These are phyloP conservation scores for Microcos paniculata DNA, from an alignment of 345 rosid genomes.

Conservation along the genomic window DNA sequence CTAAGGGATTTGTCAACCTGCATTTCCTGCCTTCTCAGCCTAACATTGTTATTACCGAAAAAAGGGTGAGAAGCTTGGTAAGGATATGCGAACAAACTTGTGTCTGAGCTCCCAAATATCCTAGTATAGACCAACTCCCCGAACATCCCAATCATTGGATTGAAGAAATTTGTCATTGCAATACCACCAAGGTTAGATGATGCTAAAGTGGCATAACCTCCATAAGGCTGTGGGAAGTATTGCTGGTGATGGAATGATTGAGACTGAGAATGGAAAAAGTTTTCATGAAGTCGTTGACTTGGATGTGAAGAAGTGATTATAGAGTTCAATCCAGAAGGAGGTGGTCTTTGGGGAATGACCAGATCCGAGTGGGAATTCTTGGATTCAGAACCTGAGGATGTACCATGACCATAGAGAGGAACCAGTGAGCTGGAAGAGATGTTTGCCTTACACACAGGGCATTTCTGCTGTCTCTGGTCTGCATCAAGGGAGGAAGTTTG, in stretches of 20 bases:
- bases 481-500: conserved; percentile 40
- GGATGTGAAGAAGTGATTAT: conserved; percentile 20
- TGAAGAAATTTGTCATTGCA: conserved; percentile 39
- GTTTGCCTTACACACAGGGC: conserved; percentile 84
- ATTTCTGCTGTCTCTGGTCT: conserved; percentile 43
- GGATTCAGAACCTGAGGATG: conserved; percentile 37
- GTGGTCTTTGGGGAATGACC: conserved; percentile 64
- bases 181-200: conserved; percentile 44
- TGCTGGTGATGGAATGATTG: conserved; percentile 28
- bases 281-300: conserved; percentile 25
- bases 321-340: conserved; percentile 26
- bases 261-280: conserved; percentile 21
- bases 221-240: conserved; percentile 28
- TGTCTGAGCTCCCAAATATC: conserved; percentile 47
- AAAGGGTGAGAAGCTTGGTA: conserved; percentile 38
- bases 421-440: conserved; percentile 65
- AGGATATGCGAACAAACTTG: conserved; percentile 48
- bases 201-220: conserved; percentile 36
- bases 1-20: conserved; percentile 65
- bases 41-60: conserved; percentile 38
- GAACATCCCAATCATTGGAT: conserved; percentile 57
- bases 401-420: conserved; percentile 86
- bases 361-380: conserved; percentile 28
- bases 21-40: conserved; percentile 76
- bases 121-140: conserved; percentile 58